These are phyloP conservation scores for Davidsoniella neocaledoniae DNA, from an alignment of 2,329 filamentous ascomycete species.

Conservation along the genomic window DNA sequence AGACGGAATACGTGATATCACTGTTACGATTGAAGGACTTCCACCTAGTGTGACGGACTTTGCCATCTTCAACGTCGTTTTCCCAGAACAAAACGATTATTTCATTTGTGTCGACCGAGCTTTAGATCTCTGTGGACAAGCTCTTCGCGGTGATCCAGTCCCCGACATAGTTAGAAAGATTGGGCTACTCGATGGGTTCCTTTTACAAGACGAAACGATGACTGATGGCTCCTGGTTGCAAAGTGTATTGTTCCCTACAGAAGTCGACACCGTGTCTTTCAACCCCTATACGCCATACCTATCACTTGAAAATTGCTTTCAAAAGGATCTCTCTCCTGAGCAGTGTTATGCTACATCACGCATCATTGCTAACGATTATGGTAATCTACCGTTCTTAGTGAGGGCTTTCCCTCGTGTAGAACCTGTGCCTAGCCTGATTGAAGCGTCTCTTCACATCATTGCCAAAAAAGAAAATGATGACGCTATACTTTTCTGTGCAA, in stretches of 20 bases:
- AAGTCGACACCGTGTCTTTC: background rate
- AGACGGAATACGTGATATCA: too few relatives aligned
- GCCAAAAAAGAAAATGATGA: background rate
- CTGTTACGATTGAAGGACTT: too few relatives aligned
- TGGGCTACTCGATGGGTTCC: too few relatives aligned
- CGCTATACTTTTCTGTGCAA: background rate
- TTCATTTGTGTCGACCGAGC: too few relatives aligned
- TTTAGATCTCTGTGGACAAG: too few relatives aligned
- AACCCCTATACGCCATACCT: background rate
- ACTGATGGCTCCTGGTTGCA: constrained; percentile 1
- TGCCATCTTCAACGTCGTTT: background rate
- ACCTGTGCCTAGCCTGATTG: background rate
- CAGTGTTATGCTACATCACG: background rate
- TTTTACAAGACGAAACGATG: background rate
- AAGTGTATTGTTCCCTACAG: background rate
- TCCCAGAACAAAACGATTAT: too few relatives aligned
- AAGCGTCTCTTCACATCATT: background rate
- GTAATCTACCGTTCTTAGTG: background rate
- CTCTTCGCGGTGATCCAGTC: too few relatives aligned
- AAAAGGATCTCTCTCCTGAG: background rate
- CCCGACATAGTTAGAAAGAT: too few relatives aligned
- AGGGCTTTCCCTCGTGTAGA: background rate
- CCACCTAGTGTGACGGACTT: background rate
- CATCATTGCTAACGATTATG: background rate
- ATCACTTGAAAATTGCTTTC: background rate